Evolutionary conservation across 768 basidiomycete genomes (phyloP), one percentile per base, ranked within the genome.

Genomic region (Lactifluus subvellereus): DNA sequence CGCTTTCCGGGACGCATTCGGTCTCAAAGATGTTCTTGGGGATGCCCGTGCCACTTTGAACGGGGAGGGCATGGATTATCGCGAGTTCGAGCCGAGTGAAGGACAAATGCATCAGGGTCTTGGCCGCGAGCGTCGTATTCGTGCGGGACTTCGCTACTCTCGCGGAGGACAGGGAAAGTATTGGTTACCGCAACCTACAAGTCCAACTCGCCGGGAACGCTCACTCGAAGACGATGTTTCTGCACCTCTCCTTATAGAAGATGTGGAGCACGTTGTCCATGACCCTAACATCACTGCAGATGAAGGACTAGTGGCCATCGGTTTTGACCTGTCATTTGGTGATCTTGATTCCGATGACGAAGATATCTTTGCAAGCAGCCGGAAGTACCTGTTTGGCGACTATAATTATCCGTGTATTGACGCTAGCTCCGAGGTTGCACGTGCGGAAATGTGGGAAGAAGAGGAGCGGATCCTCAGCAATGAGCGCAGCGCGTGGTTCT

Each of bases 41-140:
- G 97, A 99, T 73, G 82, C 83, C 6, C 86, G 88, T 67, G 77
- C 84, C 7, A 98, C 96, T 0, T 75, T 97, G 10, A 82, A 83
- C 32, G 96, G 96, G 11, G 82, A 89, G 68, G 92, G 95, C 4
- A 94, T 98, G 82, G 91, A 92, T 61, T 99, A 99, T 74, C 87
- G 94, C 53, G 90, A 91, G 59, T 99, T 96, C 72, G 97, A 99
- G 71, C 96, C 97, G 3, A 91, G 89, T 45, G 95, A 97, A 71
- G 95, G 94, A 2, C 84, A 83, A 64, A 87, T 98, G 73, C 96
- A 99, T 70, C 85, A 93, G 64, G 97, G 96, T 42, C 80, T 80
- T 2, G 95, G 91, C 0, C 80, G 95, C 38, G 93, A 93, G 57
- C 79, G 87, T 42, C 81, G 97, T 2, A 96, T 98, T 60, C 80